Percentiles rank a stretch among this genome's conserved stretches.
phyloP scores from a whole-genome alignment of 495 filamentous ascomycete species.

The Penicillium salamii region DNA sequence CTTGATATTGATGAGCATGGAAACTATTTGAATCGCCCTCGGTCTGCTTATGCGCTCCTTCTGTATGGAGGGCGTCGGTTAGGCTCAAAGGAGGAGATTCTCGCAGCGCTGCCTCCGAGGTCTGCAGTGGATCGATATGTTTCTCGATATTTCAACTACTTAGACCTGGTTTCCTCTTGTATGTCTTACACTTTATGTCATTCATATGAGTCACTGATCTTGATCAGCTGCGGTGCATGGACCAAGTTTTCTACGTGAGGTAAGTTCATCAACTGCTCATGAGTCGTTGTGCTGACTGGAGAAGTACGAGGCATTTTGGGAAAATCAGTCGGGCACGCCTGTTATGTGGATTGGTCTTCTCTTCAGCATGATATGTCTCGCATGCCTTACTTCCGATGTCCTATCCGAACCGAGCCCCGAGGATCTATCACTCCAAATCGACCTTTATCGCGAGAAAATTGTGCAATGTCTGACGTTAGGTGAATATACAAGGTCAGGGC shows the following conservation, averaged over 20 bases:
- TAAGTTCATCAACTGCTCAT: conserved; percentile 4
- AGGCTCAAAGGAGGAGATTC: conserved; percentile 31
- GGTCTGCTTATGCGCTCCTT: conserved; percentile 18
- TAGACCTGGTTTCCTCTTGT: conserved; percentile 25
- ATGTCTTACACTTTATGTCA: background rate
- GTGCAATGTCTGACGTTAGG: conserved; percentile 30
- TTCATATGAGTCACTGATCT: background rate
- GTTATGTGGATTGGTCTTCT: conserved; percentile 31
- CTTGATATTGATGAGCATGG: too few relatives aligned
- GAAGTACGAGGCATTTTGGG: conserved; percentile 36
- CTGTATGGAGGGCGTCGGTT: conserved; percentile 30
- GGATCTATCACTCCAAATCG: conserved; percentile 13
- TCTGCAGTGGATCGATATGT: conserved; percentile 30
- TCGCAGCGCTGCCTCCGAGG: conserved; percentile 31
- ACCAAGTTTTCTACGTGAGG: conserved; percentile 17
- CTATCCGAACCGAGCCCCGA: too few relatives aligned
- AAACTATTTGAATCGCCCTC: background rate
- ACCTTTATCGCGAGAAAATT: conserved; percentile 23
- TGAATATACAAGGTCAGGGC: conserved; percentile 24
- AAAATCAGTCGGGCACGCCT: conserved; percentile 13
- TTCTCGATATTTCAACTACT: conserved; percentile 21
- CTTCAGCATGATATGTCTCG: conserved; percentile 30
- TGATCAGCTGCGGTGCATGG: conserved; percentile 20
- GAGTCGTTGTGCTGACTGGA: background rate
- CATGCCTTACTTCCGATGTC: conserved; percentile 1